These are phyloP conservation scores for Ganoderma meredithae DNA, from an alignment of 1,284 basidiomycete species.

Conservation along the genomic window DNA sequence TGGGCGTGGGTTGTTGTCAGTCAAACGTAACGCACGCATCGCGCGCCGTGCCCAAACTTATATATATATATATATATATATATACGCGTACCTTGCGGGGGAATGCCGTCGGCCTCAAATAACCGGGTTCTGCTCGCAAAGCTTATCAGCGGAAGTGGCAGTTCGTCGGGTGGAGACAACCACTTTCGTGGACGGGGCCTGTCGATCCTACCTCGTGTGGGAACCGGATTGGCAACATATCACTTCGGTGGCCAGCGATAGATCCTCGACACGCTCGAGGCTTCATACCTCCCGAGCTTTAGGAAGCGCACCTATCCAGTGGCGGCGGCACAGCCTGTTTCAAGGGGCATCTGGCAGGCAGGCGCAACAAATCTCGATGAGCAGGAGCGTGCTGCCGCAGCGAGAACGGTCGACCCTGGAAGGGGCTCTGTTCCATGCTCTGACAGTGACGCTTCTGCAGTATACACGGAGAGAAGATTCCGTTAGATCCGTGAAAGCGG, in stretches of 20 bases:
- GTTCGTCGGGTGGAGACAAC: conserved; percentile 5
- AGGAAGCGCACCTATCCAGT: not conserved
- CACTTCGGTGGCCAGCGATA: not conserved
- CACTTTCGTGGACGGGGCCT: not conserved
- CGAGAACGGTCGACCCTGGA: not conserved
- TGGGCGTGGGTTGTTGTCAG: conserved; percentile 5
- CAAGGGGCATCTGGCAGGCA: not conserved
- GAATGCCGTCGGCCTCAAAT: conserved; percentile 1
- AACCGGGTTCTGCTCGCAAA: not conserved
- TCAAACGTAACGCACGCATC: not conserved
- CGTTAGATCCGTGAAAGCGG: not conserved
- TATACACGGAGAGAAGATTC: not conserved
- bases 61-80: too few species aligned
- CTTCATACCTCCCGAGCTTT: not conserved
- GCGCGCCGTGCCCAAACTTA: not conserved
- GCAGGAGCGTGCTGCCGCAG: not conserved
- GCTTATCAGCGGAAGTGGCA: not conserved
- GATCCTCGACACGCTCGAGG: not conserved
- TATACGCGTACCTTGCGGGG: not conserved
- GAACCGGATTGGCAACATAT: not conserved
- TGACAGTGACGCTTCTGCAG: not conserved
- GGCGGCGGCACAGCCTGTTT: not conserved
- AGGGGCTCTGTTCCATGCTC: not conserved
- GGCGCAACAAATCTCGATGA: not conserved
- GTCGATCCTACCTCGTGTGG: not conserved